phyloP scores from a whole-genome alignment of 2,329 filamentous ascomycete species.

The Calcarisporium arbuscula region DNA sequence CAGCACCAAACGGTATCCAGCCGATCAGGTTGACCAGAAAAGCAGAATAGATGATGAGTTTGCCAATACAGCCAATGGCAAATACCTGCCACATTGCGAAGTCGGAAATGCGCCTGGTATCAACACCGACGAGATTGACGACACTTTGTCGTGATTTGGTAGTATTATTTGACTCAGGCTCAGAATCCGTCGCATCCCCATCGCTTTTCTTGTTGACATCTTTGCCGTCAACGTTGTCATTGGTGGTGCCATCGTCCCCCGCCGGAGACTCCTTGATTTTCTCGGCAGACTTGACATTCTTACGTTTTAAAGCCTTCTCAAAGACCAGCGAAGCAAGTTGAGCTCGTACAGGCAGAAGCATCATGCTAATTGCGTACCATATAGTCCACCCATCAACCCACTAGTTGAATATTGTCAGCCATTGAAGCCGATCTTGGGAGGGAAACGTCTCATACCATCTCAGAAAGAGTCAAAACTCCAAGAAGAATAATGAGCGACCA shows the following conservation, averaged over 20 bases:
- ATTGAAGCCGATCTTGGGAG: too few species aligned
- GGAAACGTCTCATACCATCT: constrained; percentile 33
- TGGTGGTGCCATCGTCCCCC: constrained; percentile 17
- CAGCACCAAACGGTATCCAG: constrained; percentile 61
- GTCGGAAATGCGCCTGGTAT: constrained; percentile 61
- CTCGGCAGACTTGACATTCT: constrained; percentile 63
- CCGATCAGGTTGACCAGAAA: constrained; percentile 67
- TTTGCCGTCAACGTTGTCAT: constrained; percentile 23
- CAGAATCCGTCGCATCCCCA: too few species aligned
- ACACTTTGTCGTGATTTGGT: constrained; percentile 57
- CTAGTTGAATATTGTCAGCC: too few species aligned
- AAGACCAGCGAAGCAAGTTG: constrained; percentile 70
- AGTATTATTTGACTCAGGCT: constrained; percentile 36
- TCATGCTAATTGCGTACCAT: constrained; percentile 58
- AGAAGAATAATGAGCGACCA: constrained; percentile 66
- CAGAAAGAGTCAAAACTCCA: constrained; percentile 50
- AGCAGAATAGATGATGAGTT: constrained; percentile 57
- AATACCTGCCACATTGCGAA: constrained; percentile 62
- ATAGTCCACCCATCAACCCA: constrained; percentile 61
- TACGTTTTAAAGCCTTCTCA: constrained; percentile 68
- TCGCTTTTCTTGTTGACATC: constrained; percentile 44
- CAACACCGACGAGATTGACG: constrained; percentile 74
- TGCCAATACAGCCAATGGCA: constrained; percentile 56
- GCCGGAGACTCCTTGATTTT: constrained; percentile 34
- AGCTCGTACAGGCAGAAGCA: constrained; percentile 61